Percentiles rank a stretch among this genome's conserved stretches.
Conservation (phyloP, 495 filamentous ascomycete species). For the Aspergillus heteromorphus region DNA sequence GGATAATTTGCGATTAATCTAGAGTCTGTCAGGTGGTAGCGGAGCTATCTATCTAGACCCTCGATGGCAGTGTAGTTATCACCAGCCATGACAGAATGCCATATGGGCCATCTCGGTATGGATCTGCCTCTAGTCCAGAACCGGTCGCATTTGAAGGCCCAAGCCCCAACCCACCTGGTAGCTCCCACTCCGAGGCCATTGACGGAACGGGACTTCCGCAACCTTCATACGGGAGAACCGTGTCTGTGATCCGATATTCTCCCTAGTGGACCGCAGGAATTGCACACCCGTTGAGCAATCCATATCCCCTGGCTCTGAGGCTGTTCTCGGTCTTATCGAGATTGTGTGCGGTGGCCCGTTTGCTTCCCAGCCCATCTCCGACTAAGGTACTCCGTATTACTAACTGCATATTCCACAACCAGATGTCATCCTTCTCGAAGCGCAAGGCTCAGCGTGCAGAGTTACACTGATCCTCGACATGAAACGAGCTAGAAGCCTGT, state of each 20-base stretch:
- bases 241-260: background rate
- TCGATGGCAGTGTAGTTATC: background rate
- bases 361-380: background rate
- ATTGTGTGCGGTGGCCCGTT: no score
- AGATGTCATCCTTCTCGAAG: conserved; percentile 1
- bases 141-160: background rate
- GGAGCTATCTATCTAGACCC: no score
- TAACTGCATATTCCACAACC: background rate
- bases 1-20: background rate
- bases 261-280: background rate
- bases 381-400: background rate
- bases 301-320: background rate
- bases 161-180: background rate
- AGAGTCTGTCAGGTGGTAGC: background rate
- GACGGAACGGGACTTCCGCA: background rate
- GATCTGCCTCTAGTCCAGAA: background rate
- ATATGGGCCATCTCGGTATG: background rate
- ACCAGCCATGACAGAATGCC: background rate
- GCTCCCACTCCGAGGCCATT: no score
- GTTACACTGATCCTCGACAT: conserved; percentile 1
- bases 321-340: background rate
- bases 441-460: background rate
- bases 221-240: background rate
- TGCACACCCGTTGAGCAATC: background rate
- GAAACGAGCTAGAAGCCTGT: conserved; percentile 2